These are phyloP conservation scores for Tritrichomonas foetus DNA, from an alignment of 208 protist species.

Conservation along the genomic window DNA sequence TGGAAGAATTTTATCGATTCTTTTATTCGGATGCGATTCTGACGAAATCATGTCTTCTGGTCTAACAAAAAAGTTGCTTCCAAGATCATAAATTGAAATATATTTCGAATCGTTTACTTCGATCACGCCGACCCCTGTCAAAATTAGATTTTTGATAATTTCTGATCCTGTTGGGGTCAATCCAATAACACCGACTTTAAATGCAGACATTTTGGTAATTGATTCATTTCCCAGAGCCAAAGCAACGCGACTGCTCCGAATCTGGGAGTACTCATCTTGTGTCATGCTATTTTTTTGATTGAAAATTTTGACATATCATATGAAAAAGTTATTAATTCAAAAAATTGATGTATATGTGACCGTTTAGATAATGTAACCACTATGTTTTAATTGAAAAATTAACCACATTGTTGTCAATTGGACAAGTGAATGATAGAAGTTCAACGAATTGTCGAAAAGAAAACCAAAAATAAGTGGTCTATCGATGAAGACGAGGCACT, in stretches of 20 bases:
- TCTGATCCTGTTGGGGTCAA: not conserved
- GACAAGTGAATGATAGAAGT: too few relatives aligned
- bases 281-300: too few relatives aligned
- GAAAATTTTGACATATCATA: too few relatives aligned
- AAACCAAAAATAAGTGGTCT: too few relatives aligned
- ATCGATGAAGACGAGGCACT: too few relatives aligned
- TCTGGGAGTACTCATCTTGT: too few relatives aligned
- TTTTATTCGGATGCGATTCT: not conserved
- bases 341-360: too few relatives aligned
- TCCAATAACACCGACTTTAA: not conserved
- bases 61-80: not conserved
- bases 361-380: too few relatives aligned
- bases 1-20: not conserved
- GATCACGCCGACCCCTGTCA: not conserved
- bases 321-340: too few relatives aligned
- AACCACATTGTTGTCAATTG: too few relatives aligned
- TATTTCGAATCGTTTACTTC: not conserved
- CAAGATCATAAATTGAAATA: not conserved
- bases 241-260: not conserved
- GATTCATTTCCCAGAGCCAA: not conserved
- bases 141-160: conserved; percentile 7
- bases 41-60: not conserved
- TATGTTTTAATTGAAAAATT: too few relatives aligned
- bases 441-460: too few relatives aligned
- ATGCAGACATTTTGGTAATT: not conserved